These are phyloP conservation scores for Euphorbia schlechtendalii DNA, from an alignment of 441 rosid genomes.

Conservation along the genomic window DNA sequence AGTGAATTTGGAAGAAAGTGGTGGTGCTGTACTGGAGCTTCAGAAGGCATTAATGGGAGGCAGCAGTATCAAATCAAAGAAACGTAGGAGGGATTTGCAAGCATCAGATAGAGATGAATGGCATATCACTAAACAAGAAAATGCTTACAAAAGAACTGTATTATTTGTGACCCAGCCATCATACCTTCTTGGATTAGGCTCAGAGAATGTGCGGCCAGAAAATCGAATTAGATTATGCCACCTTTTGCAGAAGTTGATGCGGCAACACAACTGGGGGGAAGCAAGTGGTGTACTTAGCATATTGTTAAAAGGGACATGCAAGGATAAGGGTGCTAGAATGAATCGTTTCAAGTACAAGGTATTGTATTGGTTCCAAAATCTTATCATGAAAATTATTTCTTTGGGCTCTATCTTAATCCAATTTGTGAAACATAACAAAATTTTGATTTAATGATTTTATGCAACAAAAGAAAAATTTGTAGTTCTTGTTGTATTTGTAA, in stretches of 20 bases:
- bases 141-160: conserved; percentile 25
- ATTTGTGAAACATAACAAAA: not conserved
- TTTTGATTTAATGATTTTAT: not conserved
- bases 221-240: conserved; percentile 30
- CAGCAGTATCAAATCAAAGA: conserved; percentile 11
- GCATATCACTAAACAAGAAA: conserved; percentile 1
- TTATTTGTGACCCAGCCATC: conserved; percentile 45
- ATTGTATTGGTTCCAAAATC: conserved; percentile 9
- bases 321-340: conserved; percentile 28
- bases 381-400: not conserved
- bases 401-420: not conserved
- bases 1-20: not conserved
- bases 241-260: conserved; percentile 42
- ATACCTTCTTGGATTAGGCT: conserved; percentile 30
- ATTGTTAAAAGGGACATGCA: conserved; percentile 46
- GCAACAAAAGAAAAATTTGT: not conserved
- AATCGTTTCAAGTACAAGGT: conserved; percentile 73
- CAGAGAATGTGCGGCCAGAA: conserved; percentile 28
- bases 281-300: conserved; percentile 56
- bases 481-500: not conserved
- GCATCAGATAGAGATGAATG: conserved; percentile 3
- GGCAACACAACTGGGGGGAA: conserved; percentile 45
- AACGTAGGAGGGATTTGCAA: conserved; percentile 21
- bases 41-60: not conserved
- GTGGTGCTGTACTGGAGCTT: not conserved